A percentile compares a stretch with the other conserved stretches of the same genome.
Evolutionary conservation across 2,329 filamentous ascomycete species (phyloP).

Genomic region (Botryotinia narcissicola): DNA sequence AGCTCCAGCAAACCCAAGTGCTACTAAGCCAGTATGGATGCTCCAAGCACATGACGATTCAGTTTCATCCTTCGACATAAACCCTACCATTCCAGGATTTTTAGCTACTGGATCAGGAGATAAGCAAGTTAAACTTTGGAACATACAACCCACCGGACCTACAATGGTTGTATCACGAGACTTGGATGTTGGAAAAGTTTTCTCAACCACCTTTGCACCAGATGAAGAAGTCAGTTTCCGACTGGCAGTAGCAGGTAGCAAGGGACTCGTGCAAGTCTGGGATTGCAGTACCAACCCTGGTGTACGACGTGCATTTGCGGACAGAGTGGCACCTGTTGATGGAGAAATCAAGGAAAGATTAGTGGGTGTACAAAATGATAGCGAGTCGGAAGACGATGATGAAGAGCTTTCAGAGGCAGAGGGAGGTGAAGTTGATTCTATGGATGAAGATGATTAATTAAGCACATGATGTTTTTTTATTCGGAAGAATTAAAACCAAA

Average conservation of each 20-base stretch:
- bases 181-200: slow-evolving; percentile 91
- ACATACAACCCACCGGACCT: slow-evolving; percentile 75
- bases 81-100: slow-evolving; percentile 84
- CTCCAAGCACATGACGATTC: slow-evolving; percentile 94
- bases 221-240: slow-evolving; percentile 90
- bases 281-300: slow-evolving; percentile 74
- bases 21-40: slow-evolving; percentile 86
- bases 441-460: slow-evolving; percentile 53
- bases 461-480: background rate
- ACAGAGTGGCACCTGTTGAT: slow-evolving; percentile 59
- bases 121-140: slow-evolving; percentile 96
- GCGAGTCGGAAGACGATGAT: slow-evolving; percentile 51
- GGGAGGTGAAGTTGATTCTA: slow-evolving; percentile 50
- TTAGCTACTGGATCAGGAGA: slow-evolving; percentile 92
- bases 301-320: slow-evolving; percentile 80
- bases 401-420: slow-evolving; percentile 55
- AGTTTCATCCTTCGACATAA: slow-evolving; percentile 89
- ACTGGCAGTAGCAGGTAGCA: slow-evolving; percentile 89
- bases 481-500: background rate
- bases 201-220: slow-evolving; percentile 85
- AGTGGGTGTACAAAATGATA: slow-evolving; percentile 68
- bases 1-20: slow-evolving; percentile 67
- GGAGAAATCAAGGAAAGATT: slow-evolving; percentile 71
- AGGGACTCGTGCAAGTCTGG: slow-evolving; percentile 91
- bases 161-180: slow-evolving; percentile 90